Percentiles rank a stretch among this genome's conserved stretches.
Conservation (phyloP, 2,329 filamentous ascomycete species). For the Epichloe brachyelytri region DNA sequence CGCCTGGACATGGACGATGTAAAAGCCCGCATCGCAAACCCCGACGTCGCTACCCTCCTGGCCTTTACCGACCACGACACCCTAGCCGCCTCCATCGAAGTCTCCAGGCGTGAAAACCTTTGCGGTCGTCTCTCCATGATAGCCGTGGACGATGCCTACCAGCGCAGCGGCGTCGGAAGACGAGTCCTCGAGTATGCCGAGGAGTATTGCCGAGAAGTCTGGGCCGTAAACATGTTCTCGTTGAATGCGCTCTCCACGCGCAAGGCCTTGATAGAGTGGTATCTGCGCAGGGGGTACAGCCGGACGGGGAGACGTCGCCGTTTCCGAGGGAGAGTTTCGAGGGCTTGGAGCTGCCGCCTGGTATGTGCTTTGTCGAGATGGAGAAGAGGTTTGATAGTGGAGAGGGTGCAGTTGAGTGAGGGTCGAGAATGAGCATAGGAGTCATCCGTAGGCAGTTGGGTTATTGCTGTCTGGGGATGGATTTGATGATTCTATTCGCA, state of each 20-base stretch:
- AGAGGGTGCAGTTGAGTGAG: no score
- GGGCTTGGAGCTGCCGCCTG: conserved; percentile 13
- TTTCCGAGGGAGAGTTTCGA: conserved; percentile 16
- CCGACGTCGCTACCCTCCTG: conserved; percentile 7
- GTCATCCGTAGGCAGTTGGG: no score
- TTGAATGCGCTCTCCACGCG: conserved; percentile 23
- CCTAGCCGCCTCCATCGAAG: conserved; percentile 11
- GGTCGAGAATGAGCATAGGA: no score
- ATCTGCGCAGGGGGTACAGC: conserved; percentile 19
- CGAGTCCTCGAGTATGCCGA: conserved; percentile 20
- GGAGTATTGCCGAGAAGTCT: conserved; percentile 15
- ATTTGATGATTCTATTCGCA: no score
- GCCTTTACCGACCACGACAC: neutral
- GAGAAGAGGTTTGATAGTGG: conserved; percentile 15
- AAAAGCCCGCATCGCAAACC: neutral
- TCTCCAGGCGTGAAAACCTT: conserved; percentile 13
- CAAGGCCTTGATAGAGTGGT: conserved; percentile 22
- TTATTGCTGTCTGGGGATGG: no score
- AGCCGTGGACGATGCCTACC: conserved; percentile 19
- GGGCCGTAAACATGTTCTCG: conserved; percentile 16
- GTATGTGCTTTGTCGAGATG: conserved; percentile 22
- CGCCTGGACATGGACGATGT: conserved; percentile 5
- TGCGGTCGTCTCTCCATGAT: conserved; percentile 21
- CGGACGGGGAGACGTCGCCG: conserved; percentile 20
- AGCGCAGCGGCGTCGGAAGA: conserved; percentile 21